These are phyloP conservation scores for barrel medic (Medicago truncatula) DNA, from an alignment of 306 rosid genomes.

Conservation along the genomic window DNA sequence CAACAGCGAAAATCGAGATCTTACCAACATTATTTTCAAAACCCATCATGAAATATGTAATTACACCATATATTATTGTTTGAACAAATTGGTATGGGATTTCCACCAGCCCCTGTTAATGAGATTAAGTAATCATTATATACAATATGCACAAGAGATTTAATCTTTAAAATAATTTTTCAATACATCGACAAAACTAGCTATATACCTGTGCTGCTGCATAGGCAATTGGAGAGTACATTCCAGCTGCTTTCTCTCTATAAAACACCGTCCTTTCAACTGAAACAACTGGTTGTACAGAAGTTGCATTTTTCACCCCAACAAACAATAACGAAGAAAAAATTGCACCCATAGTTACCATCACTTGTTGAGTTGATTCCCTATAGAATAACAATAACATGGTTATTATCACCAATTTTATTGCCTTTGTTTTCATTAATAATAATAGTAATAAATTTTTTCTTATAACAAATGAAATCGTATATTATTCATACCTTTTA, in stretches of 20 bases:
- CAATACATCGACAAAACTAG: background rate
- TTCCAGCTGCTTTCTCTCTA: conserved; percentile 91
- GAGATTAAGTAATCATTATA: conserved; percentile 20
- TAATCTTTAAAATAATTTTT: conserved; percentile 11
- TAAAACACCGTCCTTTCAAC: conserved; percentile 92
- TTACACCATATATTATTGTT: conserved; percentile 67
- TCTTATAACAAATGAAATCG: conserved; percentile 18
- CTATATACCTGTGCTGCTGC: conserved; percentile 71
- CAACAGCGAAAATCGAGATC: conserved; percentile 29
- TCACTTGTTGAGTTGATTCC: conserved; percentile 60
- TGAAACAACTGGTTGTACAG: conserved; percentile 90
- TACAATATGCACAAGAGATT: background rate
- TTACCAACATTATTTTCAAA: conserved; percentile 66
- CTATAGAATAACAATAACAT: conserved; percentile 49
- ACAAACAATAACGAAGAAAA: conserved; percentile 76
- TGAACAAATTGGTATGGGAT: conserved; percentile 73
- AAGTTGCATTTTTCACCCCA: conserved; percentile 79
- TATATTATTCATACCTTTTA: conserved; percentile 55
- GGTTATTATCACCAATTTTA: conserved; percentile 11
- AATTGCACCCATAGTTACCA: conserved; percentile 81
- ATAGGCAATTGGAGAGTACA: conserved; percentile 85
- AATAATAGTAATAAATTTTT: background rate
- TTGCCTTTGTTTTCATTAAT: background rate
- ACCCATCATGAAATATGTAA: conserved; percentile 81
- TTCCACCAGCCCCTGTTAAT: conserved; percentile 82